These are phyloP conservation scores for Parasitella parasitica DNA, from an alignment of 371 early-diverging fungal genomes.

Conservation along the genomic window DNA sequence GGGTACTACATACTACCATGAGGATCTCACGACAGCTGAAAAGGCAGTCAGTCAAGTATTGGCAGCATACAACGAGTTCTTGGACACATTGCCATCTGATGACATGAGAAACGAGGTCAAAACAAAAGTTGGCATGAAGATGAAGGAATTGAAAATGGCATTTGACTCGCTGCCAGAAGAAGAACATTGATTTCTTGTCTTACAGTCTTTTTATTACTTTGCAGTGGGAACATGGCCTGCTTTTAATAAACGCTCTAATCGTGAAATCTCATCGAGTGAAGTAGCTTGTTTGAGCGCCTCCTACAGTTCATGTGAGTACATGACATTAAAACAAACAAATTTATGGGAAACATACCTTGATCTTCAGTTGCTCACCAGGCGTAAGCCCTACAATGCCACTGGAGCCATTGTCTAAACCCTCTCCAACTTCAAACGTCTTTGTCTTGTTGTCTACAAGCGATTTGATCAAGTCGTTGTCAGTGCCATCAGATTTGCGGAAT, in stretches of 20 bases:
- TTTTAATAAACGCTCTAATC: constrained; percentile 68
- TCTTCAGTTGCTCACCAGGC: constrained; percentile 61
- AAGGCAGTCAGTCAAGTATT: constrained; percentile 40
- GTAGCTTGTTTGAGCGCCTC: constrained; percentile 77
- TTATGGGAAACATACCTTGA: too few relatives aligned
- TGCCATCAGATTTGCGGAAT: constrained; percentile 65
- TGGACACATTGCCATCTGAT: constrained; percentile 32
- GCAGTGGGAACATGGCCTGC: constrained; percentile 58
- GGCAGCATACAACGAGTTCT: constrained; percentile 30
- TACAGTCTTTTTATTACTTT: constrained; percentile 4
- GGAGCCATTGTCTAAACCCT: constrained; percentile 58
- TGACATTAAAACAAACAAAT: too few relatives aligned
- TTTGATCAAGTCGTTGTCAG: constrained; percentile 61
- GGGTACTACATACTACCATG: constrained; percentile 46
- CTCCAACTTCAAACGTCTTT: constrained; percentile 77
- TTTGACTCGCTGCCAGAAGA: constrained; percentile 40
- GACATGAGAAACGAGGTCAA: constrained; percentile 38
- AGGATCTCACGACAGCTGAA: constrained; percentile 36
- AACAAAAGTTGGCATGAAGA: constrained; percentile 39
- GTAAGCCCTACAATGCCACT: constrained; percentile 46
- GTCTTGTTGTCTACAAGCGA: constrained; percentile 60
- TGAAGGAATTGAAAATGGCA: constrained; percentile 39
- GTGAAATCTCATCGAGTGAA: constrained; percentile 75
- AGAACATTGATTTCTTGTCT: constrained; percentile 6
- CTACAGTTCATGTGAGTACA: constrained; percentile 1